These are phyloP conservation scores for Protea cynaroides DNA, from an alignment of 164 flowering plant species.

Conservation along the genomic window DNA sequence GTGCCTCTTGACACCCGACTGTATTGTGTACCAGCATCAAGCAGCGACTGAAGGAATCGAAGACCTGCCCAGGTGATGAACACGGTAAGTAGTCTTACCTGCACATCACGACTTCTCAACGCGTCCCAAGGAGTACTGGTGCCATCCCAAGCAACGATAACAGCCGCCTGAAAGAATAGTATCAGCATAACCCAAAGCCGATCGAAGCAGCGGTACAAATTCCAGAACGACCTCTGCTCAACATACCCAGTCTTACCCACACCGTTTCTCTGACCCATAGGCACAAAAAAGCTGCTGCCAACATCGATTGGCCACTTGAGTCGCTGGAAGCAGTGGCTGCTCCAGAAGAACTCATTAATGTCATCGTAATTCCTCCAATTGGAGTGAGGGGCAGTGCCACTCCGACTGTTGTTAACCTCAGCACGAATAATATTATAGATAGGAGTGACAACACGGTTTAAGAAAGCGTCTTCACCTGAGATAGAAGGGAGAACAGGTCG, in stretches of 20 bases:
- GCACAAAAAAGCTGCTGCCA: conserved; percentile 39
- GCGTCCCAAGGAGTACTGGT: conserved; percentile 55
- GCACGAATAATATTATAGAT: conserved; percentile 45
- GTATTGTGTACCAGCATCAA: conserved; percentile 93
- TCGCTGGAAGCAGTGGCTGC: conserved; percentile 51
- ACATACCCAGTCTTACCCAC: conserved; percentile 94
- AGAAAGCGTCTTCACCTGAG: conserved; percentile 46
- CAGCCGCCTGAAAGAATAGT: conserved; percentile 65
- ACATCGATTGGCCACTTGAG: conserved; percentile 75
- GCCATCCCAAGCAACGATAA: conserved; percentile 72
- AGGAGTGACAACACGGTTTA: conserved; percentile 54
- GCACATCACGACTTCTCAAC: conserved; percentile 46
- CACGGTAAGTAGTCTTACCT: conserved; percentile 60
- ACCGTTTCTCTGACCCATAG: conserved; percentile 21
- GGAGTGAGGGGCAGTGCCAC: conserved; percentile 79
- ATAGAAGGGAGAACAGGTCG: conserved; percentile 38
- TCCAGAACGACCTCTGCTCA: conserved; percentile 95
- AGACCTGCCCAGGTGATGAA: conserved; percentile 87
- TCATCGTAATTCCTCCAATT: conserved; percentile 99
- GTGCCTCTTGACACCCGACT: conserved; percentile 77
- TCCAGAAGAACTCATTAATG: conserved; percentile 92
- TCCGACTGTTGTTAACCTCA: conserved; percentile 64
- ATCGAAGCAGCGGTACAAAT: conserved; percentile 83
- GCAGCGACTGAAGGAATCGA: conserved; percentile 63
- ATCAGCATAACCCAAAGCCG: conserved; percentile 77